A percentile compares a stretch with the other conserved stretches of the same genome.
phyloP scores from a whole-genome alignment of 2,329 filamentous ascomycete species.

The Zymoseptoria brevis region DNA sequence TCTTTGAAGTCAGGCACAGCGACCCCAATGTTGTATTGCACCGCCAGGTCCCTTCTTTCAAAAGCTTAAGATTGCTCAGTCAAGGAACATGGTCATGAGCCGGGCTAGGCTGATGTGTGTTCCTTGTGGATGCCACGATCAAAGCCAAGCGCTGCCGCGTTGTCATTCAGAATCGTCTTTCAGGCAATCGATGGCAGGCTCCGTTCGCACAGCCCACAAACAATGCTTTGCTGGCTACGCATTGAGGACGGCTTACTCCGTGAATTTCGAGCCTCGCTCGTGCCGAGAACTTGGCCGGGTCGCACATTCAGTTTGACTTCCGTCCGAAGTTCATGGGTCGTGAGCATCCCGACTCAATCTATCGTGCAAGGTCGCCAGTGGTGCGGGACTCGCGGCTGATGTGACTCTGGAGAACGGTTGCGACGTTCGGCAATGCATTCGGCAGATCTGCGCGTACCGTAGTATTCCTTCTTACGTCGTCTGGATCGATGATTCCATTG shows the following conservation, averaged over 20 bases:
- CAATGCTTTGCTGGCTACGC: neutral
- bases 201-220: neutral
- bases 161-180: neutral
- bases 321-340: neutral
- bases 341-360: neutral
- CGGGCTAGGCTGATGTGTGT: neutral
- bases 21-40: neutral
- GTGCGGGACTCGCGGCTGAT: no score
- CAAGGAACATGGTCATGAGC: neutral
- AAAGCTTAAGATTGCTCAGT: neutral
- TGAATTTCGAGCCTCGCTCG: neutral
- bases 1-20: neutral
- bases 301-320: neutral
- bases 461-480: neutral
- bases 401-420: no score
- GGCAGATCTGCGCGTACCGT: neutral
- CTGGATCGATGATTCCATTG: neutral
- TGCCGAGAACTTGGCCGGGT: neutral
- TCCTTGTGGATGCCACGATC: neutral
- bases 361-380: neutral
- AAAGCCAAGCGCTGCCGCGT: neutral
- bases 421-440: neutral
- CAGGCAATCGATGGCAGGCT: neutral
- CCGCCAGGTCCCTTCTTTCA: neutral
- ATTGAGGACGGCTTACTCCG: neutral